Evolutionary conservation across 2,329 filamentous ascomycete genomes (phyloP).

Genomic region (Drechslerella coelobrocha): DNA sequence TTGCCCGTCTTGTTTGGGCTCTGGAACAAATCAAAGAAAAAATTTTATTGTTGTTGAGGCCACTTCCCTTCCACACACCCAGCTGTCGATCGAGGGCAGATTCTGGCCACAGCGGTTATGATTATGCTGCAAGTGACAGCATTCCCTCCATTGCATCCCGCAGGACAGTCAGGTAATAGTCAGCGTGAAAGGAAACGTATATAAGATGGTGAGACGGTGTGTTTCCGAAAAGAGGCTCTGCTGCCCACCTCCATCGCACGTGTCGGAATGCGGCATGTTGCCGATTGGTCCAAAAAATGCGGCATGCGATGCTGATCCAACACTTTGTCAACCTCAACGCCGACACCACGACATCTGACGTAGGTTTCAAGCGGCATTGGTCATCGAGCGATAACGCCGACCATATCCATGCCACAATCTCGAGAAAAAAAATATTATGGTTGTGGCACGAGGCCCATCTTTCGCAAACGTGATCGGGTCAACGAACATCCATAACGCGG

Average conservation of each 20-base stretch:
- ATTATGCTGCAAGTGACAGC: neutral
- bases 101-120: neutral
- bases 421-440: no score
- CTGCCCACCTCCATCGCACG: neutral
- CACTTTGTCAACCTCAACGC: no score
- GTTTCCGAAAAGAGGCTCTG: conserved; percentile 25
- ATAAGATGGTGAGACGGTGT: conserved; percentile 25
- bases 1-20: neutral
- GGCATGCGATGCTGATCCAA: neutral
- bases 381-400: no score
- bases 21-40: no score
- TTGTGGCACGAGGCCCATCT: no score
- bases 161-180: conserved; percentile 1
- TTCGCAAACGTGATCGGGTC: no score
- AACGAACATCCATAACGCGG: no score
- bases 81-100: neutral
- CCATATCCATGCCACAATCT: no score
- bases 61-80: neutral
- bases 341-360: neutral
- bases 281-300: neutral
- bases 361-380: neutral
- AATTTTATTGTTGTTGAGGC: neutral
- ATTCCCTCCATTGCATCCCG: neutral
- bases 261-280: neutral
- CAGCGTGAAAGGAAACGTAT: no score